A percentile compares a stretch with the other conserved stretches of the same genome.
Conservation (phyloP, 352 stramenopile genomes). For the Globisporangium iwayamae region DNA sequence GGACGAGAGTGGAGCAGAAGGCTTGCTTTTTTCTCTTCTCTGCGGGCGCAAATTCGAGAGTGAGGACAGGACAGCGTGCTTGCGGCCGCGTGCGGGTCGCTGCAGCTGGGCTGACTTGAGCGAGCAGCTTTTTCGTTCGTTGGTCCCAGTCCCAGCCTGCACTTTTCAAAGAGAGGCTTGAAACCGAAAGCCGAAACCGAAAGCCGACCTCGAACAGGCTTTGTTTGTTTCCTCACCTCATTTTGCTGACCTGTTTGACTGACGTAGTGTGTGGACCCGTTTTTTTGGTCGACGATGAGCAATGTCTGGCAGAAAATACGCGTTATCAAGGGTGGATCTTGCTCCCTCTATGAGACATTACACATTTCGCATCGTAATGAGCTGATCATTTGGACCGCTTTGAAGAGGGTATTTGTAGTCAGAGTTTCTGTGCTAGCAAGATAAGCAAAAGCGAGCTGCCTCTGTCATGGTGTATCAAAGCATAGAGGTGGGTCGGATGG, state of each 20-base stretch:
- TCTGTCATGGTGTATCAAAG: background rate
- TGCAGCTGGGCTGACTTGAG: no score
- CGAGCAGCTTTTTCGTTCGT: background rate
- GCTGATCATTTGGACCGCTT: background rate
- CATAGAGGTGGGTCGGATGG: background rate
- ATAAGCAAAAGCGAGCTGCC: background rate
- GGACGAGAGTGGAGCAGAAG: background rate
- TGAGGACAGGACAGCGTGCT: background rate
- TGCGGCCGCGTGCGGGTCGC: no score
- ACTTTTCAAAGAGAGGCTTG: no score
- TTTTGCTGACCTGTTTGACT: background rate
- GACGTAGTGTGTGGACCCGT: background rate
- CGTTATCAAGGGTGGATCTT: background rate
- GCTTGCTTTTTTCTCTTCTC: background rate
- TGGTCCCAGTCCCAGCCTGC: no score
- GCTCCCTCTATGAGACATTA: background rate
- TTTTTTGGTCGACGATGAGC: no score
- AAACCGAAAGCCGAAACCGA: background rate
- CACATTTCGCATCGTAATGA: background rate
- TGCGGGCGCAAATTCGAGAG: background rate
- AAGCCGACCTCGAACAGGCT: background rate
- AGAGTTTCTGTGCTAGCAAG: background rate
- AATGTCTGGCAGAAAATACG: background rate
- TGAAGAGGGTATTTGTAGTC: background rate
- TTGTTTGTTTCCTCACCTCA: background rate